Evolutionary conservation across 2,329 filamentous ascomycete species (phyloP).

Genomic region (Ilyonectria destructans): DNA sequence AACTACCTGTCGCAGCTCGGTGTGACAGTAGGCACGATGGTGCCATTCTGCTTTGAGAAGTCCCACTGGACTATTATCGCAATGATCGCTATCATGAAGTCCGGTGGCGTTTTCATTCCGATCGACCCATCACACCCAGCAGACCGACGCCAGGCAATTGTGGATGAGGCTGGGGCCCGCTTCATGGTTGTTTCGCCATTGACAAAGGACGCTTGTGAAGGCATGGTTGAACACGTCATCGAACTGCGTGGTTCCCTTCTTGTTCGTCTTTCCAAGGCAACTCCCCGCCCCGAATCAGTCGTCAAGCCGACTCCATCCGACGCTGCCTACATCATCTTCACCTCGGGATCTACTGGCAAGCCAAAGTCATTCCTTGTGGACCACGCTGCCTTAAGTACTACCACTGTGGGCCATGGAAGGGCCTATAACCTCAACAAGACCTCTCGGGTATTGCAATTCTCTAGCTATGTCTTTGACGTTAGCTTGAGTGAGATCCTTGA

Average conservation of each 20-base stretch:
- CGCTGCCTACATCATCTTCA: constrained; percentile 63
- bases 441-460: constrained; percentile 42
- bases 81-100: constrained; percentile 54
- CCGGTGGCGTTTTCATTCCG: constrained; percentile 51
- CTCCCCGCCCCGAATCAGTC: background rate
- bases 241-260: background rate
- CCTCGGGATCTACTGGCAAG: constrained; percentile 69
- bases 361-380: constrained; percentile 66
- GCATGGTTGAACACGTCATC: constrained; percentile 6
- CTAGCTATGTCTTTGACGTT: constrained; percentile 58
- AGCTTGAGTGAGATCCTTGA: constrained; percentile 58
- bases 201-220: constrained; percentile 1
- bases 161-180: background rate
- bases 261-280: background rate
- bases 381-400: constrained; percentile 18
- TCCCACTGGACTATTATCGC: constrained; percentile 42
- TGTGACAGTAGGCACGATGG: constrained; percentile 19
- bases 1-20: constrained; percentile 22
- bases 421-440: constrained; percentile 11
- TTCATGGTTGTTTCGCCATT: constrained; percentile 10
- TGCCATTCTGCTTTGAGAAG: constrained; percentile 36
- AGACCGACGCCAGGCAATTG: constrained; percentile 5
- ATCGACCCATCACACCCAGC: constrained; percentile 58
- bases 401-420: constrained; percentile 10
- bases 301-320: background rate